Percentiles rank a stretch among this genome's conserved stretches.
These are phyloP conservation scores for Colletotrichum sp. DNA, from an alignment of 2,329 filamentous ascomycete species.

Conservation along the genomic window DNA sequence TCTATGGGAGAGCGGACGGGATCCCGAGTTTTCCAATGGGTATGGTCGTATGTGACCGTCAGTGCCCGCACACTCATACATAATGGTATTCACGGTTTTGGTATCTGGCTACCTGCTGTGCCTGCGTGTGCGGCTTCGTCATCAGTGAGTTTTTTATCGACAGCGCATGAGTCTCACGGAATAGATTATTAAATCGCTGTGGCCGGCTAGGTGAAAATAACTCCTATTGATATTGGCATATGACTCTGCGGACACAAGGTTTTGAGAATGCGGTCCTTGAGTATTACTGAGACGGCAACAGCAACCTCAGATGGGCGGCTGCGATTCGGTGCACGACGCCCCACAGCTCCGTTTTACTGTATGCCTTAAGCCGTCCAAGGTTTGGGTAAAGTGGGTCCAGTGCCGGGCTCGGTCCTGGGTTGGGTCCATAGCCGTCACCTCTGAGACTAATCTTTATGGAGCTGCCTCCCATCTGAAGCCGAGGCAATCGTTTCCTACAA, in stretches of 20 bases:
- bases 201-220: neutral
- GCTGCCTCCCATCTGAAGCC: no score
- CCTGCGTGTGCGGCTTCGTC: neutral
- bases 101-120: neutral
- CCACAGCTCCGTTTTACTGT: neutral
- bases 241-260: neutral
- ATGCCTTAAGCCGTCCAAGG: neutral
- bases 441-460: no score
- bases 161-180: neutral
- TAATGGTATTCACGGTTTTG: neutral
- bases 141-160: neutral
- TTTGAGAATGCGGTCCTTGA: neutral
- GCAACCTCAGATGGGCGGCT: neutral
- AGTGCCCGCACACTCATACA: accelerated
- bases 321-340: neutral
- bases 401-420: neutral
- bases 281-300: neutral
- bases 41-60: neutral
- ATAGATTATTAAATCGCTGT: neutral
- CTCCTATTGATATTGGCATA: no score
- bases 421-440: neutral
- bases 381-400: neutral
- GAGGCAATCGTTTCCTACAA: neutral
- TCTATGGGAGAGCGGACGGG: neutral
- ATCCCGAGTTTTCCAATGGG: neutral